Percentiles rank a stretch among this genome's conserved stretches.
Conservation (phyloP, 192 early-diverging fungal species). For the Pilobolus umbonatus region DNA sequence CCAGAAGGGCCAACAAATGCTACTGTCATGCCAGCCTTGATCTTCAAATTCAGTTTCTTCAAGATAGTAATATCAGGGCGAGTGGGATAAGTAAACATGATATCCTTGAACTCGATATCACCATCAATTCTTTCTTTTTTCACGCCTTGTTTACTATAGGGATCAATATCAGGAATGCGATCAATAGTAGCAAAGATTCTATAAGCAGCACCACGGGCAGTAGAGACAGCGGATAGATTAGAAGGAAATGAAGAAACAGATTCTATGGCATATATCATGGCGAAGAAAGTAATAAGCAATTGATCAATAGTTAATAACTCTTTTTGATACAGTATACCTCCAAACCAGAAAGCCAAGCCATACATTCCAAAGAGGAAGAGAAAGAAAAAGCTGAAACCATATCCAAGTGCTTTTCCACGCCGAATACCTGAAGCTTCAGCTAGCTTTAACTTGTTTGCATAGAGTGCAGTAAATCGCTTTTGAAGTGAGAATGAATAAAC, state of each 20-base stretch:
- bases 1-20: conserved; percentile 87
- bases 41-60: conserved; percentile 59
- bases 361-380: conserved; percentile 67
- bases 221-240: conserved; percentile 62
- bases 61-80: conserved; percentile 76
- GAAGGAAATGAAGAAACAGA: conserved; percentile 46
- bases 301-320: conserved; percentile 35
- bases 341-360: conserved; percentile 80
- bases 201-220: conserved; percentile 70
- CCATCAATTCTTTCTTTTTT: conserved; percentile 47
- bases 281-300: conserved; percentile 81
- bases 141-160: conserved; percentile 39
- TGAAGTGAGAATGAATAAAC: conserved; percentile 80
- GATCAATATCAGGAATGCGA: conserved; percentile 72
- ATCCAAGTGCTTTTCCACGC: conserved; percentile 54
- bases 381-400: conserved; percentile 65
- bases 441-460: conserved; percentile 48
- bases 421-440: conserved; percentile 60
- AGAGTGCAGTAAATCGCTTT: conserved; percentile 59
- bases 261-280: conserved; percentile 70
- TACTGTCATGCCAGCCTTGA: conserved; percentile 69
- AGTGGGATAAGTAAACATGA: conserved; percentile 80
- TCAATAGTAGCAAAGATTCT: conserved; percentile 79
- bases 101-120: conserved; percentile 64
- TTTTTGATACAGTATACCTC: conserved; percentile 49